Percentiles rank a stretch among this genome's conserved stretches.
Conservation (phyloP, 1,284 basidiomycete genomes). For the Chalciporus piperatoides region DNA sequence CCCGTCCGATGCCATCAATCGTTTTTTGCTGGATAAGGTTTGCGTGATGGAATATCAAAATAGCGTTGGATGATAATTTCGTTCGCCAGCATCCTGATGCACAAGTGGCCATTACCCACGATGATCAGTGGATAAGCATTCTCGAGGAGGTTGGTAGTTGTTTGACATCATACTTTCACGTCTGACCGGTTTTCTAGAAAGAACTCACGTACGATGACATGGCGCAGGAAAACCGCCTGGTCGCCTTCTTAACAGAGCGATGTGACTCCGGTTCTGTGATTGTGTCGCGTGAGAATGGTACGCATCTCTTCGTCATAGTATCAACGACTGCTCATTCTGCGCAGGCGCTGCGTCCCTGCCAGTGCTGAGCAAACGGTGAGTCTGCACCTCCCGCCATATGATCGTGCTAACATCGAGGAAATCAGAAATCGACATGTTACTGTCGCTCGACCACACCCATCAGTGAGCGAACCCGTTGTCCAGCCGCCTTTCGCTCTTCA, state of each 20-base stretch:
- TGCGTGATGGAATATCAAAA: background rate
- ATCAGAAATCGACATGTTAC: too few species aligned
- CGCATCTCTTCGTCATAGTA: background rate
- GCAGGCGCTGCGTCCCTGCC: background rate
- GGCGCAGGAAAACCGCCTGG: background rate
- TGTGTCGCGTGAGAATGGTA: background rate
- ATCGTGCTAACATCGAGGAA: too few species aligned
- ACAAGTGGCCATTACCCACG: background rate
- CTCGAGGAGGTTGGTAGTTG: background rate
- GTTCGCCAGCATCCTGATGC: background rate
- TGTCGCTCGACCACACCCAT: too few species aligned
- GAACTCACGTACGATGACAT: too few species aligned
- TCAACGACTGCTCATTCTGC: background rate
- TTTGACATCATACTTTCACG: too few species aligned
- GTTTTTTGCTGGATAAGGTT: conserved; percentile 5
- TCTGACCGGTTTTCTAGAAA: too few species aligned
- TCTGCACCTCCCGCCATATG: background rate
- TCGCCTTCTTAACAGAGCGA: background rate
- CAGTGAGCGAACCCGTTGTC: too few species aligned
- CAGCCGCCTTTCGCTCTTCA: background rate
- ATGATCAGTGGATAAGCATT: conserved; percentile 2
- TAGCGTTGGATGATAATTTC: background rate
- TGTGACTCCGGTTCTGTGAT: background rate
- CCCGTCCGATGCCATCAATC: conserved; percentile 1
- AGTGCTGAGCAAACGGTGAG: background rate